Evolutionary conservation across 2,329 filamentous ascomycete species (phyloP), one percentile per base, ranked within the genome.

Genomic region (Colletotrichum orchidophilum): DNA sequence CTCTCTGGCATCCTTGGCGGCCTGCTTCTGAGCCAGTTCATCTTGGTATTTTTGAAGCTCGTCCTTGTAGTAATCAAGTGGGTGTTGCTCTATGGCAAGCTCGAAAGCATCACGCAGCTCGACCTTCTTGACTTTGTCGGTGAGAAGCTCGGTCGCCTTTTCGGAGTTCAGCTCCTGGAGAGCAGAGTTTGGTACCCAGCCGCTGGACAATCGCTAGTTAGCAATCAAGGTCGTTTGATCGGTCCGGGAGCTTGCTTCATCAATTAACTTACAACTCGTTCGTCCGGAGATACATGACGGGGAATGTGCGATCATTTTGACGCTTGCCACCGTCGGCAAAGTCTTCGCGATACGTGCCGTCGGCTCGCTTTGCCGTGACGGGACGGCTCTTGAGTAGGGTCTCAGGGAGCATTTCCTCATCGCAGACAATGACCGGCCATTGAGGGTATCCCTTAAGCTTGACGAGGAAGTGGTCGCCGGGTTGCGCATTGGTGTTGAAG

Each of bases 361-460:
- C 96, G 26, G 89, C 84, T 70, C 93, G 91, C 76, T 90, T 91
- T 26, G 96, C 95, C 54, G 94, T 95, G 63, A 97, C 94, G 9
- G 96, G 96, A 72, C 96, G 92, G 55, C 88, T 89, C 77, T 88
- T 93, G 65, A 97, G 83, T 27, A 99, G 88, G 15, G 88, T 90
- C 69, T 91, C 87, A 2, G 96, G 96, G 24, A 99, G 90, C 92
- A 99, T 98, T 73, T 92, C 91, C 81, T 99, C 96, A 79, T 97
- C 95, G 80, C 94, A 96, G 76, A 99, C 91, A 79, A 99, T 93
- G 65, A 94, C 92, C 18, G 96, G 96, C 96, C 96, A 99, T 49
- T 94, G 92, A 35, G 96, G 94, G 82, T 94, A 97, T 71, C 96
- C 96, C 87, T 97, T 97, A 82, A 99, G 91, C 81, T 95, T 94